Evolutionary conservation across 352 stramenopile genomes (phyloP).

Genomic region (Phytophthora foliorum): DNA sequence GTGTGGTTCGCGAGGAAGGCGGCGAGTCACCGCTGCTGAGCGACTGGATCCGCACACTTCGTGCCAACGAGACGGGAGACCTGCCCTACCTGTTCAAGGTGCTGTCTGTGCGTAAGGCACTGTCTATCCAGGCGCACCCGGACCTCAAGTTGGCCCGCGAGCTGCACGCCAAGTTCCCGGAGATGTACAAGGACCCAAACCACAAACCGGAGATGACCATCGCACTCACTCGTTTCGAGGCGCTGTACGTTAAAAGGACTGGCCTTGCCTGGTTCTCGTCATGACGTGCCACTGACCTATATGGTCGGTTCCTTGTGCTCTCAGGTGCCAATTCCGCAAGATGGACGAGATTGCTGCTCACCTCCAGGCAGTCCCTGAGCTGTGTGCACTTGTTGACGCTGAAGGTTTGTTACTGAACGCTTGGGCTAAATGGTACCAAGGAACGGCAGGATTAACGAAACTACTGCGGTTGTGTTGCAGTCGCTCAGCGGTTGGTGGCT

Average conservation of each 20-base stretch:
- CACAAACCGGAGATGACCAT: constrained; percentile 99
- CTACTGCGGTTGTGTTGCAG: constrained; percentile 20
- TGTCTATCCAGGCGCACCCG: constrained; percentile 97
- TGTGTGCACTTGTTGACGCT: constrained; percentile 74
- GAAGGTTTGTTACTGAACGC: constrained; percentile 33
- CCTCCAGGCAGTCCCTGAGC: constrained; percentile 91
- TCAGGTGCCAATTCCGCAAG: constrained; percentile 92
- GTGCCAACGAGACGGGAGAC: constrained; percentile 63
- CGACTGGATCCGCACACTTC: constrained; percentile 58
- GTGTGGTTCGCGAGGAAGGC: constrained; percentile 61
- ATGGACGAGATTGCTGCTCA: constrained; percentile 93
- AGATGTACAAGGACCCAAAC: constrained; percentile 98
- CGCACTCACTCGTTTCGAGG: constrained; percentile 97
- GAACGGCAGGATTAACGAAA: background rate
- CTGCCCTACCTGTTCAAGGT: constrained; percentile 99
- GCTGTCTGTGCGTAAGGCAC: constrained; percentile 96
- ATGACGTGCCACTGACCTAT: constrained; percentile 18
- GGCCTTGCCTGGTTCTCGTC: constrained; percentile 6
- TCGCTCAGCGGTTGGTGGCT: constrained; percentile 45
- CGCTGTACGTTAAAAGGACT: constrained; percentile 65
- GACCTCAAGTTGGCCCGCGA: constrained; percentile 83
- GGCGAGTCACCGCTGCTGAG: constrained; percentile 64
- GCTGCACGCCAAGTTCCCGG: constrained; percentile 88
- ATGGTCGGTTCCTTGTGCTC: background rate
- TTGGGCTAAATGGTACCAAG: background rate